Evolutionary conservation across 345 rosid species (phyloP).

Genomic region (Reutealis trisperma): DNA sequence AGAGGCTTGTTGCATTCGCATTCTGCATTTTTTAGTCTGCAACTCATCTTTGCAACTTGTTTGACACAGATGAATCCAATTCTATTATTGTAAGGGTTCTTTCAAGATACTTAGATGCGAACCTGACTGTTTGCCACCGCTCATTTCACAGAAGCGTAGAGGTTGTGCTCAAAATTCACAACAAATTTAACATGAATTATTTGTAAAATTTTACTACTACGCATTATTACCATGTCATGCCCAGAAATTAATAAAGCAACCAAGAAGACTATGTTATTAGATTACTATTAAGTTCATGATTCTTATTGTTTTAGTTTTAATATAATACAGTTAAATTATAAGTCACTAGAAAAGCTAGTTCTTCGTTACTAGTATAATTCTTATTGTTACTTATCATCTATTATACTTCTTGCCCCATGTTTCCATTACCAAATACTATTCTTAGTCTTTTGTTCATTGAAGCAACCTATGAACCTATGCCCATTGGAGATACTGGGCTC

Average conservation of each 20-base stretch:
- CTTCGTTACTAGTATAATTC: no score
- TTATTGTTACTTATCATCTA: no score
- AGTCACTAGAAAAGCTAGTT: no score
- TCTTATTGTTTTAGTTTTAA: no score
- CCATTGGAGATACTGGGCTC: no score
- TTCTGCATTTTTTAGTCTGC: not conserved
- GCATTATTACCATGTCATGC: not conserved
- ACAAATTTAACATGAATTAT: not conserved
- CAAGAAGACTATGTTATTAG: not conserved
- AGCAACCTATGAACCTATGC: no score
- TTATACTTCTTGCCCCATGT: no score
- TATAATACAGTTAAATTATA: no score
- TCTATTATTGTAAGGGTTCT: conserved; percentile 45
- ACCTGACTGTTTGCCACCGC: conserved; percentile 70
- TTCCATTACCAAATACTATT: no score
- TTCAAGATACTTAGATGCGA: conserved; percentile 77
- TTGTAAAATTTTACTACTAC: no score
- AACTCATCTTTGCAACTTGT: conserved; percentile 17
- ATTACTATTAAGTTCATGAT: not conserved
- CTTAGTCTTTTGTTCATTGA: no score
- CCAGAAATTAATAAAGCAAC: not conserved
- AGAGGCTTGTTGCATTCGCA: not conserved
- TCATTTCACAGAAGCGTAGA: conserved; percentile 39
- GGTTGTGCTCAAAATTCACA: conserved; percentile 43
- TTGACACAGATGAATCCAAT: conserved; percentile 44